These are phyloP conservation scores for Pisolithus orientalis DNA, from an alignment of 768 basidiomycete genomes.

Conservation along the genomic window DNA sequence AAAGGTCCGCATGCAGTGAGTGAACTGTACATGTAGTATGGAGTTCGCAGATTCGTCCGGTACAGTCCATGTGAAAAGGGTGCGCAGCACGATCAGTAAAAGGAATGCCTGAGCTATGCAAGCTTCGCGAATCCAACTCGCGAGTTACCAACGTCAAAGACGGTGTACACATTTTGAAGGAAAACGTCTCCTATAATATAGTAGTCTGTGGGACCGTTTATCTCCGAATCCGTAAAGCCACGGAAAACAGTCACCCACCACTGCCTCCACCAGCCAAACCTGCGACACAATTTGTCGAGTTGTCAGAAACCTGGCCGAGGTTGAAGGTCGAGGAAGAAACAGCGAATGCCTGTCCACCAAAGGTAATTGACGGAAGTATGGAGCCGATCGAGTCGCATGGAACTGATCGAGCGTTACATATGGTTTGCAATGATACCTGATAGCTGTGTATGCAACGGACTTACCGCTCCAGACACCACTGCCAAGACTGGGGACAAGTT, in stretches of 20 bases:
- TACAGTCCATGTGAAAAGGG: too few relatives aligned
- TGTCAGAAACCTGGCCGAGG: constrained; percentile 30
- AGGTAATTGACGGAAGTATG: constrained; percentile 29
- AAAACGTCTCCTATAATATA: constrained; percentile 34
- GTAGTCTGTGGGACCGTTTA: constrained; percentile 10
- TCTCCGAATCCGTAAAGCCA: not conserved
- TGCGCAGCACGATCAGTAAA: not conserved
- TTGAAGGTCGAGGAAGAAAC: constrained; percentile 35
- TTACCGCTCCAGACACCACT: constrained; percentile 32
- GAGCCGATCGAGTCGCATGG: constrained; percentile 25
- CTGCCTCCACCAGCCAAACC: constrained; percentile 29
- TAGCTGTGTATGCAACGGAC: not conserved
- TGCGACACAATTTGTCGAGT: constrained; percentile 31
- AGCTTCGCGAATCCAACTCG: constrained; percentile 38
- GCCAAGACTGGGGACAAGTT: constrained; percentile 18
- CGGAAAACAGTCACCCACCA: constrained; percentile 2
- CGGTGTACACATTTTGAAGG: constrained; percentile 26
- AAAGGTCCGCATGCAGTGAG: not conserved
- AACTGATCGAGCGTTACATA: constrained; percentile 12
- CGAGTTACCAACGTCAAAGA: constrained; percentile 26
- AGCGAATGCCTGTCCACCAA: constrained; percentile 33
- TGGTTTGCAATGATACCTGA: constrained; percentile 1
- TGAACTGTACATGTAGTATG: not conserved
- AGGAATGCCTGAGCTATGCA: not conserved
- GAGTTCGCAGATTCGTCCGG: not conserved